phyloP scores from a whole-genome alignment of 176 grass and related monocot species.

The Cenchrus americanus region DNA sequence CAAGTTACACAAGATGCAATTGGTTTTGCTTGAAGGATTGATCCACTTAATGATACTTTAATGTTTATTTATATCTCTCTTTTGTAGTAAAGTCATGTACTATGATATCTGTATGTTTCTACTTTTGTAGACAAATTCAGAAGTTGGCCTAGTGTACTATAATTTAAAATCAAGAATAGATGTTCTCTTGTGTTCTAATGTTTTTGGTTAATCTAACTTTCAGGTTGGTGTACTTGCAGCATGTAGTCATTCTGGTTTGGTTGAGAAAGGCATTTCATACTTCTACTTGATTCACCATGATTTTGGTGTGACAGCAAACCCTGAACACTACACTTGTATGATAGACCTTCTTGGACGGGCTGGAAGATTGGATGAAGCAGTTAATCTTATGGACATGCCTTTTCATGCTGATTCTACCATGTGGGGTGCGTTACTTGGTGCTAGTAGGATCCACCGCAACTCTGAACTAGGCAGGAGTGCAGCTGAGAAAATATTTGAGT shows the following conservation, averaged over 20 bases:
- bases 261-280: conserved; percentile 83
- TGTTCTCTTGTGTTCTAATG: conserved; percentile 18
- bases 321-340: conserved; percentile 93
- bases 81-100: too few species aligned
- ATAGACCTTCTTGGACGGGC: conserved; percentile 91
- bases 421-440: conserved; percentile 93
- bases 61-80: too few species aligned
- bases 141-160: conserved; percentile 12
- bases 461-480: conserved; percentile 73
- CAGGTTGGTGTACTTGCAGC: conserved; percentile 89
- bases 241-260: conserved; percentile 87
- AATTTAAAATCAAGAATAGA: neutral
- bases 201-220: conserved; percentile 36
- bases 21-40: neutral
- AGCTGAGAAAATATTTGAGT: conserved; percentile 88
- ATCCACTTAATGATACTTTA: neutral
- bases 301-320: conserved; percentile 78
- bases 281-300: conserved; percentile 72
- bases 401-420: conserved; percentile 85
- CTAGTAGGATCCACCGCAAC: conserved; percentile 90
- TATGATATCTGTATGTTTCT: too few species aligned
- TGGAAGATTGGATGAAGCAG: conserved; percentile 80
- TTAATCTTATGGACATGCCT: conserved; percentile 76
- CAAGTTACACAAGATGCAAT: too few species aligned
- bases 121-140: neutral